Base-by-base conservation (phyloP, 208 protist species). In the Wallacemonas sp. region DNA sequence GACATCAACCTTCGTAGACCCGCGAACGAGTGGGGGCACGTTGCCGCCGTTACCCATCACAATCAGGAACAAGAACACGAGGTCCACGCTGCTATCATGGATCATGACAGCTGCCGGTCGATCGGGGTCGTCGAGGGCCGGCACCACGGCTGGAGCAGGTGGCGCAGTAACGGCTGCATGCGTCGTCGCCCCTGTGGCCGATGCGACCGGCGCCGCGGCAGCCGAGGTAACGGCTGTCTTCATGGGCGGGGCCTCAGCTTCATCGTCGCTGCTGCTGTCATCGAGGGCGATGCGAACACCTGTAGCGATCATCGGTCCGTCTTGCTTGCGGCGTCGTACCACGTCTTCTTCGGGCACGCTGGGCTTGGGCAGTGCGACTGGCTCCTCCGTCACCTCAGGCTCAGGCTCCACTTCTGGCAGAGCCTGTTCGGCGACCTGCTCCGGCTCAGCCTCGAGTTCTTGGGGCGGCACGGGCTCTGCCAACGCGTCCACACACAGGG, bases 41-140 rank as follows among this genome's bases (percentile, higher is more conserved):
- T 88, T 90, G 24, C 68, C 62, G 0, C 75, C 85, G 36, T 96
- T 92, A 9, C 90, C 90, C 87, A 96, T 93, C n/a, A 96, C 74
- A 9, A 93, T 33, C 54, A 91, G 59, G 53, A 96, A 93, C 2
- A 96, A 74, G 60, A 96, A 96, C 0, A 96, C 90, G 46, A 93
- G 75, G 62, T 96, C 90, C 11, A 96, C 80, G 47, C 70, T 88
- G 70, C 84, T 90, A 14, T 62, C 80, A 36, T 83, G 79, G 1
- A 82, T 60, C 63, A 90, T 86, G 21, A 74, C 55, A 12, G 75
- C 83, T 6, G 70, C 70, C 11, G 75, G 65, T 28, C 74, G 49
- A 0, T 66, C 28, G 11, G 61, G 62, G 21, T 61, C 55, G 14
- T 31, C 39, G 24, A 68, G 26, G 2, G 51, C 2, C 11, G 62